Percentiles rank a stretch among this genome's conserved stretches.
These are phyloP conservation scores for Miscanthus lutarioriparius DNA, from an alignment of 176 grass and related monocot genomes.

Conservation along the genomic window DNA sequence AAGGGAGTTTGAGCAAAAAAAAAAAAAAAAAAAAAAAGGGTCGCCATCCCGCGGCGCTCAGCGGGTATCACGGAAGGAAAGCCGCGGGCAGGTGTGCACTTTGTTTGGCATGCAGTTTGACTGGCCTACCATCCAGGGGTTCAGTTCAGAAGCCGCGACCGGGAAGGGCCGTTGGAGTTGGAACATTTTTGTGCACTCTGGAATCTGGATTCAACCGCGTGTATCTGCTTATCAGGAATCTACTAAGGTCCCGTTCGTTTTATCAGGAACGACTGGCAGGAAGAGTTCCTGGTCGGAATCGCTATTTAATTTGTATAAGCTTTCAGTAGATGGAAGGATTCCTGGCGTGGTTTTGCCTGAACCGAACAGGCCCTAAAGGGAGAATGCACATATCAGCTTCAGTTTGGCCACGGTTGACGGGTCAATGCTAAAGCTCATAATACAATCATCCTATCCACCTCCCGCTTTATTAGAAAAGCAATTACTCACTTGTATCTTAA, in stretches of 20 bases:
- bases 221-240: constrained; percentile 6
- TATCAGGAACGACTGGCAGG: too few relatives aligned
- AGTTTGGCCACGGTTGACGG: not conserved
- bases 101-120: constrained; percentile 23
- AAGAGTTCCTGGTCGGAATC: too few relatives aligned
- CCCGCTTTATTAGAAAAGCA: too few relatives aligned
- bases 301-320: too few relatives aligned
- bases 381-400: not conserved
- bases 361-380: too few relatives aligned
- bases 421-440: not conserved
- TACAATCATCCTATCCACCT: too few relatives aligned
- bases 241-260: too few relatives aligned
- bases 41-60: constrained; percentile 29
- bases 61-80: constrained; percentile 39
- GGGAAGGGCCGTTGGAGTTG: not conserved
- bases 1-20: not conserved
- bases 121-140: not conserved
- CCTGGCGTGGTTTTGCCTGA: too few relatives aligned
- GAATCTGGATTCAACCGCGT: not conserved
- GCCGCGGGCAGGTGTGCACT: not conserved
- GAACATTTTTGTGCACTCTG: not conserved
- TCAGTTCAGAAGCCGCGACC: constrained; percentile 14
- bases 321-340: too few relatives aligned
- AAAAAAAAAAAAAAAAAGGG: too few relatives aligned
- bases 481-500: too few relatives aligned